Base-by-base conservation (phyloP, 768 basidiomycete species). In the Lentinula raphanica region DNA sequence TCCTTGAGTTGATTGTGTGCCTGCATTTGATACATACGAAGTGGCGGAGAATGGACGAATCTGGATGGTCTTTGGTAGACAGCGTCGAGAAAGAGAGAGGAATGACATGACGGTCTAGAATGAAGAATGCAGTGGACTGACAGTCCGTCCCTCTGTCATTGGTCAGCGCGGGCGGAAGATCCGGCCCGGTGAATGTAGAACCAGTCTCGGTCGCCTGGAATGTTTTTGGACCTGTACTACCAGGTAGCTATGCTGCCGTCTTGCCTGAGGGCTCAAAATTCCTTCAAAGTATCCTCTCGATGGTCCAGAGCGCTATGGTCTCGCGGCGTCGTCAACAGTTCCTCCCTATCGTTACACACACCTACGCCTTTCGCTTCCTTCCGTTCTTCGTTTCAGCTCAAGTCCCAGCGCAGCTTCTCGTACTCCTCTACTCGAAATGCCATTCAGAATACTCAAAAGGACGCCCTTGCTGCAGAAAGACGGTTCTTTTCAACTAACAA, bases 1-100 rank as follows among this genome's bases (percentile, higher is more conserved):
- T n/a, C 89, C 88, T 62, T 84, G 78, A 50, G 63, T 29, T 58
- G 53, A 17, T 60, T 39, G 11, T 64, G 39, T 15, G 67, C 42
- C 21, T 44, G 42, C 21, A 44, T 44, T 44, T 44, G 21, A 44
- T 25, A 36, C n/a, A 45, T 50, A 38, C 11, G 66, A 32, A 8
- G 63, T 63, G 17, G 66, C 63, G 15, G 66, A 49, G 51, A 76
- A 71, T 27, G 66, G 56, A 13, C 75, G 71, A 40, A 65, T 51
- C 13, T 61, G 54, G 49, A 63, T 44, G 28, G 64, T 62, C 15
- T 64, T 54, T 46, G 70, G 62, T 17, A 69, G 55, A 49, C 76
- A 65, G 62, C 72, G 72, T 62, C 76, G 76, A 38, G 71, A 63
- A 51, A 71, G 62, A 59, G 66, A 62, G 69, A 66, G n/a, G n/a